Base-by-base conservation (phyloP, 352 stramenopile species). In the Pseudoperonospora humuli region DNA sequence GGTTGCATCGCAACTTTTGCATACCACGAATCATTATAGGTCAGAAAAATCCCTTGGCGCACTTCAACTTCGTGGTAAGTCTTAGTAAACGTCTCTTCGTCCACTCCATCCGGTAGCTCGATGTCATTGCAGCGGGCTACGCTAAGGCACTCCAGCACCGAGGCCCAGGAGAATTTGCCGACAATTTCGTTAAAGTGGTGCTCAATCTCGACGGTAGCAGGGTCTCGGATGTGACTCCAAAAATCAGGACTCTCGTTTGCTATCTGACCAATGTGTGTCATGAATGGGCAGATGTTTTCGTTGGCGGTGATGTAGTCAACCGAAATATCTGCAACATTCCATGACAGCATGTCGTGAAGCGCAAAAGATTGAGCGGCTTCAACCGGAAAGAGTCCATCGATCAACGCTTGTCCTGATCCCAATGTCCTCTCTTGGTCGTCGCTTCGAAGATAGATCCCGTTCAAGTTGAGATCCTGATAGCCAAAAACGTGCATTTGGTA, bases 1-100 rank as follows among this genome's bases (percentile, higher is more conserved):
- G 75, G 81, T 50, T 91, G 78, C 81, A 93, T 93, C 32, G 76
- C 77, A 21, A 86, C 34, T 57, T 93, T 91, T 26, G 81, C 57
- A 51, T 77, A 88, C 75, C 74, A 85, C 39, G 75, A 88, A 38
- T 90, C 48, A 61, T 91, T 89, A 54, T 78, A 83, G 13, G 67
- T 75, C 3, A 87, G 53, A 50, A 74, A 85, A 6, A 90, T 42
- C 2, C 54, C 53, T 43, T 87, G 49, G 23, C 75, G 74, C 5
- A 68, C 61, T 48, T 93, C 75, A 3, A 91, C 78, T 47, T 91
- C 76, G 39, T 75, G 54, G 49, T 83, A 87, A 5, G 86, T 75
- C 39, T 75, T 83, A 14, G 69, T 77, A 39, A 93, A 93, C 21
- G 81, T 70, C 14, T 75, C 50, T 26, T 87, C 72, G 28, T 89